phyloP scores from a whole-genome alignment of 371 early-diverging fungal genomes.

The Mucor mucedo region DNA sequence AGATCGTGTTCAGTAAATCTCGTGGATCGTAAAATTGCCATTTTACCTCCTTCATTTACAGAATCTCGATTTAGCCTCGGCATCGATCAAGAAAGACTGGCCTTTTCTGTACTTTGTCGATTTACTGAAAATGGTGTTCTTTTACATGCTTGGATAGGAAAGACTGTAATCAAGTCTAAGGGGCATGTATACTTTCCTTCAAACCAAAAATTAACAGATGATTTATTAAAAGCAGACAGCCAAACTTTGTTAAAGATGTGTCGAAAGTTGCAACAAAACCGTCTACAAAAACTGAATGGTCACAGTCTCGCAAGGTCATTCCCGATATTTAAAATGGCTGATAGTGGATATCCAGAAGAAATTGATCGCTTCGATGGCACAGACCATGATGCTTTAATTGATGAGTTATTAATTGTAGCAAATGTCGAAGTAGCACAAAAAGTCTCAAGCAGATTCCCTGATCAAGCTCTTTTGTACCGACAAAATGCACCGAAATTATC shows the following conservation, averaged over 20 bases:
- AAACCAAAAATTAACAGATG: background rate
- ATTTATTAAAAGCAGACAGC: background rate
- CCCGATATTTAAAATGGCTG: conserved; percentile 28
- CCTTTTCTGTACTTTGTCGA: conserved; percentile 67
- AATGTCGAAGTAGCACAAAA: conserved; percentile 45
- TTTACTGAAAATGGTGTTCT: conserved; percentile 60
- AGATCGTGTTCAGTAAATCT: conserved; percentile 85
- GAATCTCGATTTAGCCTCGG: conserved; percentile 76
- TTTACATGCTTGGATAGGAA: conserved; percentile 57
- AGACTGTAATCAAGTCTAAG: conserved; percentile 75
- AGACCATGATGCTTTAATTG: conserved; percentile 26
- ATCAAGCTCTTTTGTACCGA: conserved; percentile 39
- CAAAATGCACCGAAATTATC: conserved; percentile 30
- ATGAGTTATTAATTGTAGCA: conserved; percentile 38
- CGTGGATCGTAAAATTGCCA: conserved; percentile 79
- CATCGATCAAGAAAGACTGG: conserved; percentile 57
- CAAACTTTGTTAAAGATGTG: conserved; percentile 23
- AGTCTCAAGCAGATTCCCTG: conserved; percentile 38
- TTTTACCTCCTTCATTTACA: conserved; percentile 84
- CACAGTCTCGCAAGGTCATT: conserved; percentile 9
- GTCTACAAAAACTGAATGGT: conserved; percentile 20
- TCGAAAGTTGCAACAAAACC: conserved; percentile 21
- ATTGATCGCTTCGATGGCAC: conserved; percentile 12
- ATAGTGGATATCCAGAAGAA: conserved; percentile 34
- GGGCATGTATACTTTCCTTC: conserved; percentile 26